Percentiles rank a stretch among this genome's conserved stretches.
Conservation (phyloP, 768 basidiomycete species). For the Boletus subcaerulescens region DNA sequence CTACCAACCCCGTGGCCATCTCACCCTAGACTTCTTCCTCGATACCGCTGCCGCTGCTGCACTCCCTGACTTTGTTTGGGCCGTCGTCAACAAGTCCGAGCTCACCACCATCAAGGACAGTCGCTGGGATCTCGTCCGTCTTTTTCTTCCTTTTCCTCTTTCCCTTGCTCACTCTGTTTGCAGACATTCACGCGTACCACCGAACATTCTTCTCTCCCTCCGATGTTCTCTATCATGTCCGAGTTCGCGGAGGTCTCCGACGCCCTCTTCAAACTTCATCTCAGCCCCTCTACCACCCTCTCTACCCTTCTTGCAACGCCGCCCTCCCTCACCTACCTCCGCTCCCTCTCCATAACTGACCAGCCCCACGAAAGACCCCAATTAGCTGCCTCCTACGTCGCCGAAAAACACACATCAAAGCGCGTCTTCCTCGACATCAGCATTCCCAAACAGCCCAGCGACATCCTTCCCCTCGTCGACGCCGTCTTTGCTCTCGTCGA, state of each 20-base stretch:
- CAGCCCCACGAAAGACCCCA: slow-evolving; percentile 73
- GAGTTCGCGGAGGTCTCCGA: slow-evolving; percentile 89
- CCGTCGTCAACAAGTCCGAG: slow-evolving; percentile 77
- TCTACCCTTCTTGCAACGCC: slow-evolving; percentile 60
- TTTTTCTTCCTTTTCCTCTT: neutral
- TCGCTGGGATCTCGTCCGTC: slow-evolving; percentile 87
- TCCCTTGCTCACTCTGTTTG: neutral
- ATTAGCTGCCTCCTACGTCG: slow-evolving; percentile 44
- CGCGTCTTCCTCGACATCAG: slow-evolving; percentile 70
- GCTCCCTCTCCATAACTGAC: slow-evolving; percentile 86
- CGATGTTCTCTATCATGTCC: slow-evolving; percentile 71
- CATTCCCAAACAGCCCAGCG: slow-evolving; percentile 47
- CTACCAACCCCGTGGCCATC: slow-evolving; percentile 62
- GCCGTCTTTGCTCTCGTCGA: slow-evolving; percentile 78
- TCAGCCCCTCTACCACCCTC: slow-evolving; percentile 45
- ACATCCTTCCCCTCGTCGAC: slow-evolving; percentile 55
- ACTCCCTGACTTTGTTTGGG: slow-evolving; percentile 77
- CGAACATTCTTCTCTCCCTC: slow-evolving; percentile 61
- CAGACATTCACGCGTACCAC: slow-evolving; percentile 83
- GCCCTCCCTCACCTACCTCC: slow-evolving; percentile 70
- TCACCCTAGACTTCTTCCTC: slow-evolving; percentile 81
- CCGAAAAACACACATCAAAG: slow-evolving; percentile 49
- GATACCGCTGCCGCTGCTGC: slow-evolving; percentile 35
- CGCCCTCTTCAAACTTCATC: slow-evolving; percentile 55
- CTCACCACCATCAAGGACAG: slow-evolving; percentile 61